Evolutionary conservation across 2,329 filamentous ascomycete genomes (phyloP).

Genomic region (Penicillium polonicum): DNA sequence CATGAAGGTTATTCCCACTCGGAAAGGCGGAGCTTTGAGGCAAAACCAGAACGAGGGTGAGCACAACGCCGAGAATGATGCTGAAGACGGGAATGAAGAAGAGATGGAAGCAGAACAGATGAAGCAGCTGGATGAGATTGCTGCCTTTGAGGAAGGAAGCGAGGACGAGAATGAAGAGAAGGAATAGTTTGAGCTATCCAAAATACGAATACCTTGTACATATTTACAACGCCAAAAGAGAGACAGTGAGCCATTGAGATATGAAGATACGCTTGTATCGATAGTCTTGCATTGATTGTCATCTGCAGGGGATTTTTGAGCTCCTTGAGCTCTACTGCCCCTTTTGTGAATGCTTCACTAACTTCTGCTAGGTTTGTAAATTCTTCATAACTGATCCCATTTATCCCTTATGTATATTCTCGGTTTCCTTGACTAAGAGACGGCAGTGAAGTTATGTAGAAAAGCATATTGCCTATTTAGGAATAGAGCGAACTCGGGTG

Average conservation of each 20-base stretch:
- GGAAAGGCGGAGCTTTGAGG: conserved; percentile 76
- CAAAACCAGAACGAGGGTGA: conserved; percentile 21
- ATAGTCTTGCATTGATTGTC: not conserved
- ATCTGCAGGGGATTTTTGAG: not conserved
- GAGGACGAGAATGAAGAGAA: conserved; percentile 6
- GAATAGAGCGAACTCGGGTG: not conserved
- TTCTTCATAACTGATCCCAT: fast-evolving
- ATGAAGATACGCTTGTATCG: not conserved
- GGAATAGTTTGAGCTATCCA: not conserved
- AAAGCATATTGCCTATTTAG: not conserved
- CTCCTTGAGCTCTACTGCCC: not conserved
- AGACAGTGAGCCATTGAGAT: not conserved
- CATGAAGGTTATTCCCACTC: conserved; percentile 79
- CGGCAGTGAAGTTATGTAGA: not conserved
- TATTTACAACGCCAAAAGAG: not conserved
- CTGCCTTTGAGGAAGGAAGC: not conserved
- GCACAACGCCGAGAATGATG: conserved; percentile 18
- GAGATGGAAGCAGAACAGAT: conserved; percentile 3
- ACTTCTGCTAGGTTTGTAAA: not conserved
- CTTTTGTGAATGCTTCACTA: not conserved
- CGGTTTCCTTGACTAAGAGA: not conserved
- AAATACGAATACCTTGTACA: not conserved
- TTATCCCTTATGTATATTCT: too few species aligned
- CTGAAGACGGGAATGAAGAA: conserved; percentile 12
- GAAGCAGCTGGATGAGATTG: conserved; percentile 8